Conservation (phyloP, 2,329 filamentous ascomycete species). For the Penicillium sp. region DNA sequence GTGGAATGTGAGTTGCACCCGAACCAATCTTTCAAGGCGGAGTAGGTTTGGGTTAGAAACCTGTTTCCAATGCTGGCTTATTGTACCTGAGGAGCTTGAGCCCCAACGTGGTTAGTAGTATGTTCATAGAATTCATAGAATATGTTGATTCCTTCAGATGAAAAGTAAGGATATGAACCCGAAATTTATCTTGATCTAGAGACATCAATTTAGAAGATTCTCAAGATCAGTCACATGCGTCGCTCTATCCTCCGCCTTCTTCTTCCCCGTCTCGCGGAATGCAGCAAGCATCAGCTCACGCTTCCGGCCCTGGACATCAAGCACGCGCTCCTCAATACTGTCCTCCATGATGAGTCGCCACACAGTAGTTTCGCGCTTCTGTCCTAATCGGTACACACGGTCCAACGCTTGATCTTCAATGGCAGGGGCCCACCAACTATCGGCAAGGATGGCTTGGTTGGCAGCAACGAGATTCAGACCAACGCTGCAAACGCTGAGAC, state of each 20-base stretch:
- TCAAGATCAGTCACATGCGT: slow-evolving; percentile 55
- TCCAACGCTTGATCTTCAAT: slow-evolving; percentile 92
- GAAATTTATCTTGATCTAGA: background rate
- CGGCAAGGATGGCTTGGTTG: slow-evolving; percentile 78
- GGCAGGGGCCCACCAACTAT: slow-evolving; percentile 90
- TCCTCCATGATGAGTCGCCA: slow-evolving; percentile 79
- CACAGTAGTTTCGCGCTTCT: slow-evolving; percentile 74
- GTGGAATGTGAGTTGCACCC: background rate
- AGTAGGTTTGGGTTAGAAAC: too few relatives aligned
- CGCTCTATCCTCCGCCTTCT: slow-evolving; percentile 54
- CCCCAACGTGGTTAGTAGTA: background rate
- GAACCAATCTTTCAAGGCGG: background rate
- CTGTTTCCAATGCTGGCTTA: too few relatives aligned
- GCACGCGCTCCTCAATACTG: slow-evolving; percentile 76
- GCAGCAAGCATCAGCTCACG: slow-evolving; percentile 73
- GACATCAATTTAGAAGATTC: slow-evolving; percentile 28
- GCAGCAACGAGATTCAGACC: slow-evolving; percentile 84
- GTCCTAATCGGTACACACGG: slow-evolving; percentile 80
- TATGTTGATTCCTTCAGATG: background rate
- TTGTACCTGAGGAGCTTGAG: too few relatives aligned
- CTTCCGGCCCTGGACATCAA: slow-evolving; percentile 77
- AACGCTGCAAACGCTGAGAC: slow-evolving; percentile 77
- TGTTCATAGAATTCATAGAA: background rate
- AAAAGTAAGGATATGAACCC: background rate
- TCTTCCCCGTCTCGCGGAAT: slow-evolving; percentile 68